Evolutionary conservation across 179 eudicot genomes (phyloP).

Genomic region (Beta lomatogona): DNA sequence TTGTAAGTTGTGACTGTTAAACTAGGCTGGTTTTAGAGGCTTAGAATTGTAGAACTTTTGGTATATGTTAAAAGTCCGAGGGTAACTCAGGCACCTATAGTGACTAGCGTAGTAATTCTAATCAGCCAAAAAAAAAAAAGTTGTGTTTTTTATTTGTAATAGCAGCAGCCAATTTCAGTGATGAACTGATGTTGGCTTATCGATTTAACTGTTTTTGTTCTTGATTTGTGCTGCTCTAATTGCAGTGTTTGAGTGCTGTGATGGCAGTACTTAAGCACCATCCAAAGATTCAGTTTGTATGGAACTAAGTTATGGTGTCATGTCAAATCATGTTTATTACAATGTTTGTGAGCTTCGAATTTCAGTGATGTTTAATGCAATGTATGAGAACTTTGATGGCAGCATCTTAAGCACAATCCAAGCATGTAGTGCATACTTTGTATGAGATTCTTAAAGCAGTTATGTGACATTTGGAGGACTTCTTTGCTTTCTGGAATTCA

Average conservation of each 20-base stretch:
- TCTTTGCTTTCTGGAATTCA: too few relatives aligned
- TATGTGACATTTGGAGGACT: not conserved
- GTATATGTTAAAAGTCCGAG: conserved; percentile 19
- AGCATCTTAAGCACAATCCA: not conserved
- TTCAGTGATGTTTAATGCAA: too few relatives aligned
- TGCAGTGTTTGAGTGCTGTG: conserved; percentile 6
- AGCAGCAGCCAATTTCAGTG: conserved; percentile 10
- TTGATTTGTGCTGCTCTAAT: not conserved
- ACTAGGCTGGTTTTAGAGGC: conserved; percentile 29
- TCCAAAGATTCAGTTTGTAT: too few relatives aligned
- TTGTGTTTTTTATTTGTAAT: conserved; percentile 12
- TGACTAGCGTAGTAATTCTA: conserved; percentile 10
- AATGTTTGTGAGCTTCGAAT: too few relatives aligned
- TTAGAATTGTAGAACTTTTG: conserved; percentile 21
- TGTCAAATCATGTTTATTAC: too few relatives aligned
- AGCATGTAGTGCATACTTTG: not conserved
- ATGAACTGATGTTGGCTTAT: conserved; percentile 10
- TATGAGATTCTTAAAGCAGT: not conserved
- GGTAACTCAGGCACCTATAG: conserved; percentile 19
- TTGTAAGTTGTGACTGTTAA: conserved; percentile 21
- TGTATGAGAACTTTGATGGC: not conserved
- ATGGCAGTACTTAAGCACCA: not conserved
- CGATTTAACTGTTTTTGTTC: not conserved
- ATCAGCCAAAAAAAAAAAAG: not conserved
- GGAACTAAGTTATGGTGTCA: too few relatives aligned